Percentiles rank a stretch among this genome's conserved stretches.
These are phyloP conservation scores for Talaromyces sp. DNA, from an alignment of 2,329 filamentous ascomycete genomes.

Conservation along the genomic window DNA sequence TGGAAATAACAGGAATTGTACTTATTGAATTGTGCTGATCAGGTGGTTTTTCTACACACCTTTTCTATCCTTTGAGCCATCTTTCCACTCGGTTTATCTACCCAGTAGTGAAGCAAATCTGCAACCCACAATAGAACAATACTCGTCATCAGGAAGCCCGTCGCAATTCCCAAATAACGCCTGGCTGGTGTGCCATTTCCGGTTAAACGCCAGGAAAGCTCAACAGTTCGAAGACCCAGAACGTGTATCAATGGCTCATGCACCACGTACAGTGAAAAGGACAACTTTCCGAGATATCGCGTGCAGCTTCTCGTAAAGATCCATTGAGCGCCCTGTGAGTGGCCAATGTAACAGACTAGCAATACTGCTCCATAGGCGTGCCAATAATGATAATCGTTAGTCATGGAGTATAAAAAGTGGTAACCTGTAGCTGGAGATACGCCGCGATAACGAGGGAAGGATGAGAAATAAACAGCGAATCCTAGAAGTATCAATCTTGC, in stretches of 20 bases:
- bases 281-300: not conserved
- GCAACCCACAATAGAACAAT: not conserved
- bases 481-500: not conserved
- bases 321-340: not conserved
- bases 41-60: not conserved
- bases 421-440: not conserved
- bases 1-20: too few relatives aligned
- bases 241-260: constrained; percentile 5
- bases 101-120: constrained; percentile 1
- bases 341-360: constrained; percentile 3
- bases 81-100: not conserved
- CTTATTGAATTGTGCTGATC: too few relatives aligned
- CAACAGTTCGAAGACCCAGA: not conserved
- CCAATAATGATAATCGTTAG: constrained; percentile 4
- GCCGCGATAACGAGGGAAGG: not conserved
- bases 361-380: constrained; percentile 1
- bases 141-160: not conserved
- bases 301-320: not conserved
- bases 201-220: not conserved
- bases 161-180: not conserved
- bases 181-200: not conserved
- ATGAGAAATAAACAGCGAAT: not conserved
- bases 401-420: not conserved
- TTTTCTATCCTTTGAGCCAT: not conserved
- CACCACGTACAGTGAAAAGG: constrained; percentile 3